Base-by-base conservation (phyloP, 2,329 filamentous ascomycete species). In the Apiospora aurea region DNA sequence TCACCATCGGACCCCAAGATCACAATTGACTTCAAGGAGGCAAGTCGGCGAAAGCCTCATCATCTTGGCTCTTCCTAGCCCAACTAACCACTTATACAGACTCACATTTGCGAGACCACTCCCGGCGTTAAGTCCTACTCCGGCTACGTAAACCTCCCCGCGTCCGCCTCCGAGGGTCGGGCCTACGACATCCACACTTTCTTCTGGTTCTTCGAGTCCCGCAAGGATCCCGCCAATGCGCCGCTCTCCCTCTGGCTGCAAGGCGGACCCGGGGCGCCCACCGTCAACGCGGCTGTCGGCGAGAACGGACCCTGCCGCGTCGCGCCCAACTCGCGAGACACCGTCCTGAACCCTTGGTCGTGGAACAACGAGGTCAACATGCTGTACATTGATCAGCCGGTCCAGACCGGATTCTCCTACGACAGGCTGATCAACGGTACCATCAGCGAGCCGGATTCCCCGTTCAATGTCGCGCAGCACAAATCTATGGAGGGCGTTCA, bases 361-460 rank as follows among this genome's bases (percentile, higher is more conserved):
- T 92, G 88, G 88, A 90, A 85, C 75, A 86, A 89, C 73, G 85
- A 85, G 41, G 88, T 85, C 47, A 91, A 90, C 77, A 81, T 92
- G 77, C 81, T 92, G 10, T 91, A 90, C 80, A 82, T 92, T 69
- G 88, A 88, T 70, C 89, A 91, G 79, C 89, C 89, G 13, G 82
- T 88, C 21, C 87, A 87, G 46, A 85, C 87, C 38, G 89, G 88
- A 2, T 88, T 89, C 78, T 88, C 85, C 3, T 89, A 89, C 77
- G 77, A 74, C 38, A 76, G 76, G 14, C 69, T 75, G 46, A 77
- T 80, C 16, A 77, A 76, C 3, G 79, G 78, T 2, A 71, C 77
- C 7, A 61, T 79, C 18, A 76, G 79, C 51, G 10, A 75, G 14
- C 26, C 26, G 26, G 26, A 7, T 7, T 21, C 18, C 8, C 81